phyloP scores from a whole-genome alignment of 208 protist genomes.

The Leishmania amazonensis region DNA sequence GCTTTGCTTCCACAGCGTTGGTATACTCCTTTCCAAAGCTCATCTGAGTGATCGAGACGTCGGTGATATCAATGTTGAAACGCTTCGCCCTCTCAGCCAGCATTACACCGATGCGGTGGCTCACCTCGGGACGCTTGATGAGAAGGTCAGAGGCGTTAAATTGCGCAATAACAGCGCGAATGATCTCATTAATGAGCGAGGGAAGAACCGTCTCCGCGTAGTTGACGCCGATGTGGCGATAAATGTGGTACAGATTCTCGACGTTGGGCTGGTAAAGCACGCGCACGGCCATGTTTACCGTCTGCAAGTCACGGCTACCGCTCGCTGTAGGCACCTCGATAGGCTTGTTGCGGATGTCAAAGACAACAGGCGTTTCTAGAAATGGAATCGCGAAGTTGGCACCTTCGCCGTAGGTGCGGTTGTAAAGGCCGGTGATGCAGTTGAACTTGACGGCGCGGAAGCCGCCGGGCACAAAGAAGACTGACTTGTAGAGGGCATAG shows the following conservation, averaged over 20 bases:
- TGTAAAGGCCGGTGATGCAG: slow-evolving; percentile 93
- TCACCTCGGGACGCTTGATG: slow-evolving; percentile 96
- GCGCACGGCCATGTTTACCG: slow-evolving; percentile 98
- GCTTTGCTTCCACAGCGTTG: slow-evolving; percentile 95
- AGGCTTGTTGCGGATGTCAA: slow-evolving; percentile 95
- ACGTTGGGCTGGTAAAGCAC: slow-evolving; percentile 97
- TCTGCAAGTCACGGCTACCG: slow-evolving; percentile 97
- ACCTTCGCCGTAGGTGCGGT: slow-evolving; percentile 94
- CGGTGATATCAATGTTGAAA: slow-evolving; percentile 98
- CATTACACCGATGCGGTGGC: slow-evolving; percentile 89
- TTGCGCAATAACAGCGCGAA: slow-evolving; percentile 98
- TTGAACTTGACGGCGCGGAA: slow-evolving; percentile 98
- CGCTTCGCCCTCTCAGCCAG: slow-evolving; percentile 95
- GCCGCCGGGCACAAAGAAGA: slow-evolving; percentile 97
- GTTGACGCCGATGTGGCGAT: slow-evolving; percentile 95
- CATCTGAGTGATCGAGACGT: slow-evolving; percentile 98
- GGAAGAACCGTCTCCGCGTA: slow-evolving; percentile 98
- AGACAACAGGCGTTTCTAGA: slow-evolving; percentile 96
- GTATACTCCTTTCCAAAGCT: slow-evolving; percentile 97
- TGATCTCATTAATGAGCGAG: slow-evolving; percentile 98
- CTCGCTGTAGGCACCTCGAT: slow-evolving; percentile 89
- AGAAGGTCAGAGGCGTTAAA: slow-evolving; percentile 99
- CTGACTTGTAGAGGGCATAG: slow-evolving; percentile 82
- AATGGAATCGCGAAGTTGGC: slow-evolving; percentile 97
- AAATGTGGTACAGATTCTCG: slow-evolving; percentile 94